phyloP scores from a whole-genome alignment of 2,329 filamentous ascomycete species.

The Fusarium siculi region DNA sequence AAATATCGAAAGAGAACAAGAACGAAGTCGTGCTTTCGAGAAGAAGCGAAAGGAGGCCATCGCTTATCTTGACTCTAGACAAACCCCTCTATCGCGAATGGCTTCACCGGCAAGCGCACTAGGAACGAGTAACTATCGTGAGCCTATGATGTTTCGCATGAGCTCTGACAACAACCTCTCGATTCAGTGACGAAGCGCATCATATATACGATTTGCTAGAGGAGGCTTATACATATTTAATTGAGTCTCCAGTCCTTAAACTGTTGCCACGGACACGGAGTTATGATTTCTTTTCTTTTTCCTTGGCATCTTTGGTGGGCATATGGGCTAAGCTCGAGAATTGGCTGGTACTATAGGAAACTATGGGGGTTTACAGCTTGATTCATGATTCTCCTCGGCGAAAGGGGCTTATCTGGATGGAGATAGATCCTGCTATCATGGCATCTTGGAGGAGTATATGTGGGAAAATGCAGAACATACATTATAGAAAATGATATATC shows the following conservation, averaged over 20 bases:
- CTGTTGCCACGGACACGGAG: constrained; percentile 6
- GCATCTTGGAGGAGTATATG: constrained; percentile 10
- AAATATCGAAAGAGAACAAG: constrained; percentile 58
- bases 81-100: constrained; percentile 42
- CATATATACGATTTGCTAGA: neutral
- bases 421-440: neutral
- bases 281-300: constrained; percentile 11
- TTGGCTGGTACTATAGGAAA: neutral
- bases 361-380: neutral
- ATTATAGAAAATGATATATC: constrained; percentile 17
- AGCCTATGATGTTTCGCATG: constrained; percentile 32
- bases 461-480: neutral
- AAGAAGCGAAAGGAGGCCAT: constrained; percentile 58
- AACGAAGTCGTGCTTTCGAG: constrained; percentile 63
- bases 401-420: constrained; percentile 3
- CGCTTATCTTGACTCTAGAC: constrained; percentile 50
- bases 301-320: constrained; percentile 14
- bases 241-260: neutral
- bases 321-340: neutral
- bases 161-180: constrained; percentile 35
- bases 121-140: constrained; percentile 33
- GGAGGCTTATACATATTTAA: neutral
- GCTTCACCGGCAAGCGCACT: constrained; percentile 46
- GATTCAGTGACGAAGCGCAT: constrained; percentile 4
- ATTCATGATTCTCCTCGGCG: neutral